Evolutionary conservation across 73 alveolate species (phyloP), one percentile per base, ranked within the genome.

Genomic region (Paramecium sexaurelia): DNA sequence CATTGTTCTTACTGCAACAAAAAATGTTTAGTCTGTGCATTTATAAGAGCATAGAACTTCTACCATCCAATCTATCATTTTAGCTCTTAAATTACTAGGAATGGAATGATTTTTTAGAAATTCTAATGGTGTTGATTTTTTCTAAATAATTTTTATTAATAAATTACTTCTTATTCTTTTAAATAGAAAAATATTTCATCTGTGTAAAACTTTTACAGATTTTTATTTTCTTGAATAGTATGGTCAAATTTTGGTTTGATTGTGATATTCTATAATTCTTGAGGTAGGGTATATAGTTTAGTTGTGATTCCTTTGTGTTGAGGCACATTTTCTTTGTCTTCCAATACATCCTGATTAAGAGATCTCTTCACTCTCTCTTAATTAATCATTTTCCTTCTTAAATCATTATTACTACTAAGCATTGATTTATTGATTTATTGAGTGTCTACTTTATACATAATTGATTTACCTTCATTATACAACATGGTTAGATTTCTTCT

Each of bases 11-110:
- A 96, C 99, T 35, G 99, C 99, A 19, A 93, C 56, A 94, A 95
- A 97, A 86, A 92, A 96, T 26, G 98, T 94, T 67, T 92, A 94
- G 56, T 94, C 95, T 66, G 97, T 75, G 89, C 90, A 87, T 17
- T 94, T 92, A 84, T 94, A 97, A 3, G 98, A 85, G 84, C 95
- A 71, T 61, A 95, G 92, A 15, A 97, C 97, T 96, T 97, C 99
- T 9, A 96, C 92, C 99, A 97, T 96, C 99, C 99, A 97, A 94
- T 97, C 98, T 17, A 97, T 95, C 99, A 97, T 97, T 87, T 95
- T 96, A 6, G 98, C 95, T 94, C 99, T 91, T 37, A 93, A 88
- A 10, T 84, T 73, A 17, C 92, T 90, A 20, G 95, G 83, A 8
- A 97, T 93, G 7, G 83, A 55, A 85, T 97, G 99, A 10, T 84